Evolutionary conservation across 23 red algal genomes (phyloP).

Genomic region (Gracilaria gracilis): DNA sequence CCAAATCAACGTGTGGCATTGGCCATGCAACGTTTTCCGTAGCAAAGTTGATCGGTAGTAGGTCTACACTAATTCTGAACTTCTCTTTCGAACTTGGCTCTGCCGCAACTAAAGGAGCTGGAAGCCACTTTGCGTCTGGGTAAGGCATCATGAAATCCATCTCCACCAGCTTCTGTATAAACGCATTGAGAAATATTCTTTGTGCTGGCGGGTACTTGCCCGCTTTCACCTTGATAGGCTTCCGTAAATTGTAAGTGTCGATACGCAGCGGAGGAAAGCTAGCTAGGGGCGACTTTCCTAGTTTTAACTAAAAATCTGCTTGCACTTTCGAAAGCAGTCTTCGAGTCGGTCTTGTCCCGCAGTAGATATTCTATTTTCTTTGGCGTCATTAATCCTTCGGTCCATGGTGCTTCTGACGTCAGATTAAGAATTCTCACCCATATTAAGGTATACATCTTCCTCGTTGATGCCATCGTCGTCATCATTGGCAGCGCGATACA

Average conservation of each 20-base stretch:
- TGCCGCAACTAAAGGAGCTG: conserved; percentile 20
- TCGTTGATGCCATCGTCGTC: neutral
- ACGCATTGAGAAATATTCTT: conserved; percentile 18
- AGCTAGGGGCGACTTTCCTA: conserved; percentile 12
- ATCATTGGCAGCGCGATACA: neutral
- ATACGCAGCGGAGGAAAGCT: neutral
- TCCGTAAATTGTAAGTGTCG: neutral
- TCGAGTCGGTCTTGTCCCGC: neutral
- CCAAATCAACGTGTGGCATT: conserved; percentile 38
- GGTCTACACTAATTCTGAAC: conserved; percentile 39
- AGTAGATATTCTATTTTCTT: neutral
- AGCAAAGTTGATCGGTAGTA: conserved; percentile 14
- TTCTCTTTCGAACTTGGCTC: conserved; percentile 22
- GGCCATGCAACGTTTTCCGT: conserved; percentile 25
- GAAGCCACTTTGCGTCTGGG: conserved; percentile 25
- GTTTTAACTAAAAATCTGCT: conserved; percentile 6
- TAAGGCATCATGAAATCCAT: conserved; percentile 13
- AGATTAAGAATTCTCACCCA: neutral
- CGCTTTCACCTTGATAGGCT: conserved; percentile 35
- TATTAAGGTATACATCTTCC: neutral
- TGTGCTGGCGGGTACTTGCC: conserved; percentile 11
- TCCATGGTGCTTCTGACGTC: neutral
- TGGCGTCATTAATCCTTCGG: neutral
- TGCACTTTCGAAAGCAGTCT: neutral
- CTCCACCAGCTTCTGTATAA: conserved; percentile 20